Conservation (phyloP, 495 filamentous ascomycete species). For the Podospora appendiculata region DNA sequence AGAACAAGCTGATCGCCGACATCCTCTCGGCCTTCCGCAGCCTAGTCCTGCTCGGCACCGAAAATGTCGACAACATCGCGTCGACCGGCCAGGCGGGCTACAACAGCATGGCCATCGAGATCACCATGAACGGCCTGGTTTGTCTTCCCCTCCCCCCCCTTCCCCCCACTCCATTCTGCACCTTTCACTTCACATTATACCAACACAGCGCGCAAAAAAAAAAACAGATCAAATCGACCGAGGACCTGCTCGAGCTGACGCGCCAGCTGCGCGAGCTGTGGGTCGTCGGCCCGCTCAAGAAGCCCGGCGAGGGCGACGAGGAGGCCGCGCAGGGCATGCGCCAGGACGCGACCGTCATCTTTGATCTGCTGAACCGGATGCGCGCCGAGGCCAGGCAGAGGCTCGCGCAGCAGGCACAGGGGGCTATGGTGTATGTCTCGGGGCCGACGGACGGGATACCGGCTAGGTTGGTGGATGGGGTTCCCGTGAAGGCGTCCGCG, state of each 20-base stretch:
- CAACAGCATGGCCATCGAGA: conserved; percentile 31
- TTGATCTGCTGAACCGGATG: conserved; percentile 5
- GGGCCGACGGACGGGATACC: conserved; percentile 1
- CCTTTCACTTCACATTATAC: not conserved
- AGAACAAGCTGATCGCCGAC: conserved; percentile 30
- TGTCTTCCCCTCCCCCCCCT: not conserved
- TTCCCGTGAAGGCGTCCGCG: too few relatives aligned
- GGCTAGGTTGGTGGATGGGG: not conserved
- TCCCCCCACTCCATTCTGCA: not conserved
- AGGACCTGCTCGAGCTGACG: conserved; percentile 30
- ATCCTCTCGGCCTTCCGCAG: conserved; percentile 29
- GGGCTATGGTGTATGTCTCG: conserved; percentile 1
- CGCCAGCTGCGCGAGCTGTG: conserved; percentile 36
- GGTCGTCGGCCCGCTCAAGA: conserved; percentile 32
- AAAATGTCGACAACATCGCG: conserved; percentile 15
- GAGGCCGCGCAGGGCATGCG: conserved; percentile 21
- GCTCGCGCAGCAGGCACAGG: not conserved
- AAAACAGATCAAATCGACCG: conserved; percentile 24
- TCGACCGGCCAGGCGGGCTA: conserved; percentile 26
- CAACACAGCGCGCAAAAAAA: not conserved
- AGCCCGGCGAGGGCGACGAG: conserved; percentile 23
- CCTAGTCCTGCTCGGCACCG: conserved; percentile 23
- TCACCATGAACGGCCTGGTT: conserved; percentile 21
- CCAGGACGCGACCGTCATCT: conserved; percentile 7
- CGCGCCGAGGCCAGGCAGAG: conserved; percentile 1